Conservation (phyloP, 108 stramenopile species). For the Pseudonitzschia multiseries region DNA sequence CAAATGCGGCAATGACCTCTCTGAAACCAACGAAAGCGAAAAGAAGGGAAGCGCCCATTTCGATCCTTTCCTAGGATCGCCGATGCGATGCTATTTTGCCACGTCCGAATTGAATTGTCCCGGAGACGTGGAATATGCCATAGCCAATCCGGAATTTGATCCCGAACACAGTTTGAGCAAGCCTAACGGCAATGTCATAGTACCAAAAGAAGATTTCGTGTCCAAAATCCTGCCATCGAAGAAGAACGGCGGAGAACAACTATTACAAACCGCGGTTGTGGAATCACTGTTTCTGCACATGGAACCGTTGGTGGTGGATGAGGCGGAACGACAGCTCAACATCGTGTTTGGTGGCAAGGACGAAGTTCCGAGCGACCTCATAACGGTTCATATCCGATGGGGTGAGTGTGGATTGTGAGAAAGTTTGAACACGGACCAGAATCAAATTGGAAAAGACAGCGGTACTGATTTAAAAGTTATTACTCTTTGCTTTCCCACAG, state of each 20-base stretch:
- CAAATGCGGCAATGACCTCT: slow-evolving; percentile 8
- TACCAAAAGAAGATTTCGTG: not conserved
- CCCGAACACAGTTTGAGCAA: not conserved
- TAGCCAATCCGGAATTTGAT: slow-evolving; percentile 18
- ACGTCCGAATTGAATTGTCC: slow-evolving; percentile 46
- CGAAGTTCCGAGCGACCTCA: slow-evolving; percentile 35
- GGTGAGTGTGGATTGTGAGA: slow-evolving; percentile 31
- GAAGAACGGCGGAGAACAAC: not conserved
- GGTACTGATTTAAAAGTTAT: not conserved
- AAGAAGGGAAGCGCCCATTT: not conserved
- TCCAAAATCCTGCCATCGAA: not conserved
- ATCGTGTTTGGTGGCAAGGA: slow-evolving; percentile 41
- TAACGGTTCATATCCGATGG: slow-evolving; percentile 72
- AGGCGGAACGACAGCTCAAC: slow-evolving; percentile 53
- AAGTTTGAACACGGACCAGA: slow-evolving; percentile 9
- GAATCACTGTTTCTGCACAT: slow-evolving; percentile 51
- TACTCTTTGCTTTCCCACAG: not conserved
- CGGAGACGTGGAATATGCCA: slow-evolving; percentile 23
- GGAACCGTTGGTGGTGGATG: slow-evolving; percentile 30
- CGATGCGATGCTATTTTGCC: slow-evolving; percentile 57
- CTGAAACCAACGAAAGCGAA: not conserved
- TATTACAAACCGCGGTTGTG: slow-evolving; percentile 25
- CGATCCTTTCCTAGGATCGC: slow-evolving; percentile 16
- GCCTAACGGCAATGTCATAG: slow-evolving; percentile 6
- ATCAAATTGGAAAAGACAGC: not conserved